Evolutionary conservation across 1,284 basidiomycete genomes (phyloP), one percentile per base, ranked within the genome.

Genomic region (Cryptococcus sp.): DNA sequence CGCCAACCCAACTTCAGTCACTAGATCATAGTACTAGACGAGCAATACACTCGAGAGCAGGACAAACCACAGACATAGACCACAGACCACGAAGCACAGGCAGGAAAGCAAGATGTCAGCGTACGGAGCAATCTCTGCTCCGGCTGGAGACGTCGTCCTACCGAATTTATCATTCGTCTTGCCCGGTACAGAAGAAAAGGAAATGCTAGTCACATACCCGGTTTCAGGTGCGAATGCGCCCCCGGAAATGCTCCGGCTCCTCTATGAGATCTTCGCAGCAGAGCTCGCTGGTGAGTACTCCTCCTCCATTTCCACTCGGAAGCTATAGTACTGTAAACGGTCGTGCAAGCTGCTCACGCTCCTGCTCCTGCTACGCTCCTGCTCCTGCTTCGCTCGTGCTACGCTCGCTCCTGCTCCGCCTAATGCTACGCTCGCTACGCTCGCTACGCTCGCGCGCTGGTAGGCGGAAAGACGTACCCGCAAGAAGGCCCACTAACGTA

Each of bases 401-500:
- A n/a, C n/a, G 26, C 26, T 29, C 26, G 4, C 26, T 29, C 26
- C 26, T 29, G 26, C 26, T 29, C 26, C 26, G 4, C 13, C 41
- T 43, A 43, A 15, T 25, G 20, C 37, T 41, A 6, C 11, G 15
- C 26, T 26, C 22, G 46, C 4, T 0, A 11, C 15, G 43, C n/a
- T 15, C 26, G 26, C 26, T 29, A 4, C 26, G 26, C 26, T 29
- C 26, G 5, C 5, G 26, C 26, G 10, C 26, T n/a, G n/a, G 26
- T 10, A 79, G 77, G 67, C 37, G 92, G 93, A 0, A 74, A 81
- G 64, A 91, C 91, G 5, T 94, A 94, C 75, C 91, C 92, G 0
- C 91, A 93, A 72, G 88, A 91, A 66, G 77, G 80, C 74, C 81
- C 70, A 59, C 83, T 80, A 77, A 83, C 79, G 53, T 80, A 81